These are phyloP conservation scores for Penicillium expansum DNA, from an alignment of 2,329 filamentous ascomycete genomes.

Conservation along the genomic window DNA sequence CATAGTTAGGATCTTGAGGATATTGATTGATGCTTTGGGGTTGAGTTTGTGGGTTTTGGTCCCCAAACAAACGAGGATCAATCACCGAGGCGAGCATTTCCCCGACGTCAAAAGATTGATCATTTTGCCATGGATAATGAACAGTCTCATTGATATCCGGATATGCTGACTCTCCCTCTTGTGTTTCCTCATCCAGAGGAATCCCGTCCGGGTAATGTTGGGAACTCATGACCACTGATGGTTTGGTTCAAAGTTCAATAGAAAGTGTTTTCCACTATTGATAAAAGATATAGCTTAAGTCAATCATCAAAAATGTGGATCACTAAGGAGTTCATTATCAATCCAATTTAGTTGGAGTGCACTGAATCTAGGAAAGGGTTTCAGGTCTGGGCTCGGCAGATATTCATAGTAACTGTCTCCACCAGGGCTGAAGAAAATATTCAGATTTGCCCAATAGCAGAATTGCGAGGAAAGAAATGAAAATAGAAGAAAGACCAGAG, in stretches of 20 bases:
- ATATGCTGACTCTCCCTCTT: constrained; percentile 26
- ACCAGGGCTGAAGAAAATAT: constrained; percentile 12
- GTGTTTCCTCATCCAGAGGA: constrained; percentile 18
- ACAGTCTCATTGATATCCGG: constrained; percentile 35
- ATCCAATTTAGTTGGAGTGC: constrained; percentile 17
- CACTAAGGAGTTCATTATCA: constrained; percentile 17
- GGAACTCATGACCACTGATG: constrained; percentile 13
- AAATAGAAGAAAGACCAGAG: not conserved
- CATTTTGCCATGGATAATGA: constrained; percentile 35
- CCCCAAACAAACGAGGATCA: constrained; percentile 36
- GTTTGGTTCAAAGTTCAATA: not conserved
- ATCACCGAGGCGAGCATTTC: constrained; percentile 27
- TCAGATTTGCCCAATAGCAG: not conserved
- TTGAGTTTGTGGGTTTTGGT: constrained; percentile 15
- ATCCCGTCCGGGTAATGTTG: constrained; percentile 15
- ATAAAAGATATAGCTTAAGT: not conserved
- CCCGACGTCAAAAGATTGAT: constrained; percentile 13
- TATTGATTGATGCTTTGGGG: constrained; percentile 5
- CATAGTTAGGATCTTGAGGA: not conserved
- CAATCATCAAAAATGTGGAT: constrained; percentile 9
- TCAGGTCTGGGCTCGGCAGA: constrained; percentile 20
- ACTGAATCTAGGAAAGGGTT: constrained; percentile 13
- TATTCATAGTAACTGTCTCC: constrained; percentile 24
- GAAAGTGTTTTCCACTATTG: not conserved
- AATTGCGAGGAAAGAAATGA: not conserved